phyloP scores from a whole-genome alignment of 1,284 basidiomycete genomes.

The Leccinum pachyderme region DNA sequence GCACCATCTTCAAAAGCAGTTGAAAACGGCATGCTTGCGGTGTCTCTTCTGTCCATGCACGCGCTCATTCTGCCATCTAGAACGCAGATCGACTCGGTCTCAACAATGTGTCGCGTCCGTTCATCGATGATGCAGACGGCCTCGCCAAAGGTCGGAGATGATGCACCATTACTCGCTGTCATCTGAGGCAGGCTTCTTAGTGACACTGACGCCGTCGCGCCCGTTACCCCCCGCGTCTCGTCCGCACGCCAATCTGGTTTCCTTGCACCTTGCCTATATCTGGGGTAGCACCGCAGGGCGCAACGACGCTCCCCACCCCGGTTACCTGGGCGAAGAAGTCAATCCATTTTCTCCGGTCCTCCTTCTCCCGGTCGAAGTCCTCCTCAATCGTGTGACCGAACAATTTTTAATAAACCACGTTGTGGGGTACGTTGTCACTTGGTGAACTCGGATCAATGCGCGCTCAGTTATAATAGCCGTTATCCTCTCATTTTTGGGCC shows the following conservation, averaged over 20 bases:
- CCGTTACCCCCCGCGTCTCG: slow-evolving; percentile 34
- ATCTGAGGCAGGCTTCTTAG: slow-evolving; percentile 33
- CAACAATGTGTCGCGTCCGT: slow-evolving; percentile 50
- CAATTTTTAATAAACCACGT: slow-evolving; percentile 59
- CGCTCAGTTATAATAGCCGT: slow-evolving; percentile 43
- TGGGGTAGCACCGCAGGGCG: slow-evolving; percentile 39
- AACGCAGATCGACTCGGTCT: slow-evolving; percentile 58
- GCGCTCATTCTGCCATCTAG: slow-evolving; percentile 37
- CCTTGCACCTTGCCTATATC: slow-evolving; percentile 52
- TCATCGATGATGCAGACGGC: slow-evolving; percentile 44
- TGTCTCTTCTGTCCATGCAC: slow-evolving; percentile 1
- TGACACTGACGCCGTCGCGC: slow-evolving; percentile 45
- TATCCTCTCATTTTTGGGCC: slow-evolving; percentile 74
- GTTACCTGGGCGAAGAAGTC: slow-evolving; percentile 10
- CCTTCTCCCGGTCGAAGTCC: slow-evolving; percentile 48
- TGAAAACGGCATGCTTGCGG: slow-evolving; percentile 45
- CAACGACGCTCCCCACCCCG: slow-evolving; percentile 9
- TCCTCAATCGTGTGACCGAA: slow-evolving; percentile 51
- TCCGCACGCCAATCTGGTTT: slow-evolving; percentile 41
- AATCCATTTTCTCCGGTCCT: slow-evolving; percentile 48
- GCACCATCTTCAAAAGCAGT: slow-evolving; percentile 47
- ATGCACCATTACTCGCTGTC: background rate
- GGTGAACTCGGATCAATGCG: slow-evolving; percentile 13
- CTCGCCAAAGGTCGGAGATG: slow-evolving; percentile 39
- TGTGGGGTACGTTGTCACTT: slow-evolving; percentile 45